Base-by-base conservation (phyloP, 768 basidiomycete genomes). In the Pleurotus giganteus region DNA sequence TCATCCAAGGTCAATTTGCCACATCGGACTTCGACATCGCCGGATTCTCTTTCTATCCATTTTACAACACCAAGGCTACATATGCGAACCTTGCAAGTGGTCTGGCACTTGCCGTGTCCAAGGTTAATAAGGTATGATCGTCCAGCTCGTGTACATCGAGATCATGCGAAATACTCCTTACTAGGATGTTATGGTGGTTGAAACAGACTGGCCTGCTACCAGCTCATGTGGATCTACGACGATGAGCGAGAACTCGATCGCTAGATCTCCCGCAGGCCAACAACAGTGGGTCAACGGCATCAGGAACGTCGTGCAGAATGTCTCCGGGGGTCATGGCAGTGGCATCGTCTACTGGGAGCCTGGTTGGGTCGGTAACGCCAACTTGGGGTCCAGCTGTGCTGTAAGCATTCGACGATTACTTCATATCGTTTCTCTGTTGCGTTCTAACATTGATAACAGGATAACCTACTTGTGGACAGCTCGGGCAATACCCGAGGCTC, bases 261-360 rank as follows among this genome's bases (percentile, higher is more conserved):
- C 83, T 0, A 69, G 79, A 4, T 80, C 79, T 2, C 66, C 73
- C 1, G 66, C 75, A 8, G 85, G 83, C 0, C 85, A 86, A 62
- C 66, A 71, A 17, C 72, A 70, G 0, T 85, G 83, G 82, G 73
- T 81, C 4, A 64, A 71, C 7, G 78, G 74, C 39, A 82, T 85
- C 57, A 73, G 70, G 51, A 74, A 69, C 42, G 76, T 79, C 2
- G 62, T 86, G 23, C 63, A 69, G 17, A 69, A 65, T 3, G 58
- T 85, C 2, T 70, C 79, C n/a, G 77, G 79, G 8, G 75, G 79
- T 6, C 78, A 74, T 65, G 76, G 75, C 8, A 61, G 74, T 37
- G 76, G 77, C 3, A 71, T 79, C 59, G 74, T 80, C n/a, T 85
- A 85, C 61, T 86, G 84, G 84, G 83, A 86, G 59, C 84, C 84